phyloP scores from a whole-genome alignment of 23 red algal species.

The Gracilaria domingensis region DNA sequence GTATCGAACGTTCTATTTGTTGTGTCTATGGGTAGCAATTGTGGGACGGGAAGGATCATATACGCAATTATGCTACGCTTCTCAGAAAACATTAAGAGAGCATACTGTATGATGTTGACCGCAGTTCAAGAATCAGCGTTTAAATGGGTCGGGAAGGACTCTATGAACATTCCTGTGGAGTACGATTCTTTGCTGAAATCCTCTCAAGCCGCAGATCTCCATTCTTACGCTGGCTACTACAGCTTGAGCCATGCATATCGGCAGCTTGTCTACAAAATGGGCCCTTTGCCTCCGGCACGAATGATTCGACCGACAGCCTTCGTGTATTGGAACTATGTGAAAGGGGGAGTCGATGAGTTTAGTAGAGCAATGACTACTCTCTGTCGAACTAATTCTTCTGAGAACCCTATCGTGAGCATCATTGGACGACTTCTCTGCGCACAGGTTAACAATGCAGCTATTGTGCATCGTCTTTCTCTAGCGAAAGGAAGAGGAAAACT shows the following conservation, averaged over 20 bases:
- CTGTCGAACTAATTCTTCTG: background rate
- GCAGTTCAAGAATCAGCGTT: background rate
- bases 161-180: slow-evolving; percentile 17
- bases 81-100: background rate
- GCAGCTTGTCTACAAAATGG: too few relatives aligned
- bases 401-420: background rate
- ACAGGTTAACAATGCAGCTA: background rate
- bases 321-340: background rate
- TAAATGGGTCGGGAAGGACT: slow-evolving; percentile 15
- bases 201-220: slow-evolving; percentile 29
- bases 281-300: background rate
- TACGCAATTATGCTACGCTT: background rate
- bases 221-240: slow-evolving; percentile 19
- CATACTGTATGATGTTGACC: background rate
- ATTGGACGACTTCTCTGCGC: background rate
- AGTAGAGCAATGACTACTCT: background rate
- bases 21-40: background rate
- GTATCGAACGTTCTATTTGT: background rate
- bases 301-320: background rate
- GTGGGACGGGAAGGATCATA: background rate
- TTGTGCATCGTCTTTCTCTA: slow-evolving; percentile 22
- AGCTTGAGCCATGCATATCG: slow-evolving; percentile 2
- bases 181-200: slow-evolving; percentile 24
- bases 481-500: background rate
- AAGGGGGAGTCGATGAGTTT: background rate